These are phyloP conservation scores for Globisporangium splendens DNA, from an alignment of 352 stramenopile genomes.

Conservation along the genomic window DNA sequence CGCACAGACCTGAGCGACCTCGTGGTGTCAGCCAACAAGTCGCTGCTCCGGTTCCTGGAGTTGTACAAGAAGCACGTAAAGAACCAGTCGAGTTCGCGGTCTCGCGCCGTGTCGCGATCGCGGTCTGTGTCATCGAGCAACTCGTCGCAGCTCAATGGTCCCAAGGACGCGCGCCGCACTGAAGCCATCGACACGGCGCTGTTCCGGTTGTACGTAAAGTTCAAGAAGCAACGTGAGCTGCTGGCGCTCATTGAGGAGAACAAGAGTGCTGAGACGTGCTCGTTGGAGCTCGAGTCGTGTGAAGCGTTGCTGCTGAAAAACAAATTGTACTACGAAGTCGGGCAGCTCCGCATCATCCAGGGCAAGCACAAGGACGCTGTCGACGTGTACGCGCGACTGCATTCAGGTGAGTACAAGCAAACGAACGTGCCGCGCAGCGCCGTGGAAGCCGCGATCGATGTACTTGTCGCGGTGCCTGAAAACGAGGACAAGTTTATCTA, in stretches of 20 bases:
- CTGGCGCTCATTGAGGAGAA: constrained; percentile 70
- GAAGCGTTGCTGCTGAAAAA: constrained; percentile 63
- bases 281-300: constrained; percentile 65
- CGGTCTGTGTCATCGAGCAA: constrained; percentile 30
- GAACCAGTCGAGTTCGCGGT: constrained; percentile 52
- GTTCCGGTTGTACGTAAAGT: constrained; percentile 76
- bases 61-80: constrained; percentile 82
- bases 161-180: constrained; percentile 68
- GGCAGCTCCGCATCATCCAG: constrained; percentile 63
- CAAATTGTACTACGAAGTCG: constrained; percentile 81
- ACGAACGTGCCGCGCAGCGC: constrained; percentile 82
- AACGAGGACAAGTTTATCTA: constrained; percentile 85
- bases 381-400: constrained; percentile 79
- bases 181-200: constrained; percentile 86
- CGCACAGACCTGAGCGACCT: constrained; percentile 52
- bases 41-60: constrained; percentile 76
- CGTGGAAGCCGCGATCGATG: constrained; percentile 87
- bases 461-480: constrained; percentile 74
- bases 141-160: constrained; percentile 13
- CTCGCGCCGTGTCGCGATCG: constrained; percentile 31
- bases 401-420: constrained; percentile 83
- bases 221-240: constrained; percentile 78
- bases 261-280: constrained; percentile 51
- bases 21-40: constrained; percentile 54
- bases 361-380: constrained; percentile 67